Evolutionary conservation across 176 grass and related monocot genomes (phyloP).

Genomic region (Eremochloa ophiuroides): DNA sequence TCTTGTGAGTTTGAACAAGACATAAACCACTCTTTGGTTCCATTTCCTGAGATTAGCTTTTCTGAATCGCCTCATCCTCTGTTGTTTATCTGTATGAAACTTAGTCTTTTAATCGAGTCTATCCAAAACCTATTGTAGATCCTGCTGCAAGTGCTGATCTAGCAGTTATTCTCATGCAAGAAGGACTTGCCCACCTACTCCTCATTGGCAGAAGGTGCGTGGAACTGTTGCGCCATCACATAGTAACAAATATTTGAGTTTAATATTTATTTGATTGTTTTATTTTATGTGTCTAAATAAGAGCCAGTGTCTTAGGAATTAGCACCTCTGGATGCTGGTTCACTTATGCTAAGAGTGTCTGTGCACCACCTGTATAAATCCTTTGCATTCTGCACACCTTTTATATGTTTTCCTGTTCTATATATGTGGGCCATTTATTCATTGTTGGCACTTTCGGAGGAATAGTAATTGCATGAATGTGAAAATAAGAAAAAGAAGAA

Average conservation of each 20-base stretch:
- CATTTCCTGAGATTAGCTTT: neutral
- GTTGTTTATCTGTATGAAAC: neutral
- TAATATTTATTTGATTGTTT: neutral
- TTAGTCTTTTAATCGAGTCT: neutral
- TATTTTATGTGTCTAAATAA: neutral
- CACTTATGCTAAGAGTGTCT: neutral
- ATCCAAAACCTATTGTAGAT: slow-evolving; percentile 54
- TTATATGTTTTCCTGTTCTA: neutral
- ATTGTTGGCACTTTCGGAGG: neutral
- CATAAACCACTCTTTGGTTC: neutral
- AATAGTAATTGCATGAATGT: neutral
- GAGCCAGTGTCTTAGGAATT: neutral
- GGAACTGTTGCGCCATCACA: neutral
- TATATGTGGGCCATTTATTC: neutral
- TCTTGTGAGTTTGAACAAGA: neutral
- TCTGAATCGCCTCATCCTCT: neutral
- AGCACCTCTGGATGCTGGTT: neutral
- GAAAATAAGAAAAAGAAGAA: neutral
- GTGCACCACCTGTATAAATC: neutral
- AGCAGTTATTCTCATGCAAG: slow-evolving; percentile 98
- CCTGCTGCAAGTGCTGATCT: slow-evolving; percentile 96
- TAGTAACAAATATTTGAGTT: slow-evolving; percentile 12
- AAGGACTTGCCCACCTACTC: slow-evolving; percentile 88
- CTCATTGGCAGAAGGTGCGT: slow-evolving; percentile 81
- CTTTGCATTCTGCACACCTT: neutral